Evolutionary conservation across 495 filamentous ascomycete species (phyloP), one percentile per base, ranked within the genome.

Genomic region (Penicillium crystallinum): DNA sequence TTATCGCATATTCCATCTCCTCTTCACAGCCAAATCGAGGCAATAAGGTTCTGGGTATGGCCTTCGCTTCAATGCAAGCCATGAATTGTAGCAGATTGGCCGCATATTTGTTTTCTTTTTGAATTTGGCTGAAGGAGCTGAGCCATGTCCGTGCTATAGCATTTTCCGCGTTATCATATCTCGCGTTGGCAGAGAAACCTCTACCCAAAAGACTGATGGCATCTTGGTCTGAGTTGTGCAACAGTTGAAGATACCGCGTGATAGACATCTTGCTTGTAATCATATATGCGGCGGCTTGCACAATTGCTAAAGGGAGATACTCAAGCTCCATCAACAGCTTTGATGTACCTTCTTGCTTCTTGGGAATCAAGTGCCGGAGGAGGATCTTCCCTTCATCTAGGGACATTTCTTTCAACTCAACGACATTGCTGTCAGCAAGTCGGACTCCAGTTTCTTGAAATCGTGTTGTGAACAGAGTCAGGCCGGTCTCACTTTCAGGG

Each of bases 241-340:
- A 62, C 0, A 73, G 62, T 3, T 29, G 35, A 22, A 70, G 47
- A 49, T 78, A 73, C 1, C 43, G 21, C 44, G 39, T 46, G 21
- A 70, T 14, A 4, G 49, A 56, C 17, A 54, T 53, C 1, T 35
- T 6, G 23, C 71, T 77, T 49, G 70, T 61, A 40, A 68, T 68
- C 12, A 81, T 77, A 51, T 72, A 81, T 8, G 74, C 65, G 11
- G 73, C 63, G 4, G 78, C 78, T 52, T 81, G 77, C 27, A 56
- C 63, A 23, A 80, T 63, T 6, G 78, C 77, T 6, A 82, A 62
- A 6, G 76, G 77, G 3, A 79, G 63, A 34, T 57, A 62, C 18
- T 62, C 62, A 19, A 81, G 63, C 15, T 62, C 49, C 39, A 66
- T 41, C 0, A 77, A 60, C 21, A 81, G 65, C 10, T 14, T 37